phyloP scores from a whole-genome alignment of 192 early-diverging fungal genomes.

The Mortierella hygrophila region DNA sequence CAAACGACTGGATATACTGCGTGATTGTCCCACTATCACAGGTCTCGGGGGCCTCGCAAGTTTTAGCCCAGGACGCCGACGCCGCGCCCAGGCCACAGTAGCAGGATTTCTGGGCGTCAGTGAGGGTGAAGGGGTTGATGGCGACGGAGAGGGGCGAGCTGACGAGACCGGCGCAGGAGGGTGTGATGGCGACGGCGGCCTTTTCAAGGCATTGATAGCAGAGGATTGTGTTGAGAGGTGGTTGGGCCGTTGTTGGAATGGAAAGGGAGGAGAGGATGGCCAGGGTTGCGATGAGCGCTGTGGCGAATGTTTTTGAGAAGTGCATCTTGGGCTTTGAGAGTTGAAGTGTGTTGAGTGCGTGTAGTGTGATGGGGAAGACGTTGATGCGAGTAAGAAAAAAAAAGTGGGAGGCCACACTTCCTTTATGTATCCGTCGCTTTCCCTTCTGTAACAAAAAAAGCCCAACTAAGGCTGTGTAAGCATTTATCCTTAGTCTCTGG shows the following conservation, averaged over 20 bases:
- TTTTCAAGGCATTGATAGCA: background rate
- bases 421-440: background rate
- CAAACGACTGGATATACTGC: background rate
- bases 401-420: background rate
- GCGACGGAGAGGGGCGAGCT: background rate
- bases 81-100: too few relatives aligned
- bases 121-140: background rate
- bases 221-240: background rate
- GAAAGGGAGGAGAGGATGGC: background rate
- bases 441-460: background rate
- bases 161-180: background rate
- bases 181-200: constrained; percentile 1
- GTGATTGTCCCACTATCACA: background rate
- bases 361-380: background rate
- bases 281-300: background rate
- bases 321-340: background rate
- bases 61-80: background rate
- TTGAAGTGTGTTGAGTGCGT: background rate
- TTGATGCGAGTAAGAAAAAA: background rate
- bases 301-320: background rate
- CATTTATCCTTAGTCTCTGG: background rate
- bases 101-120: too few relatives aligned
- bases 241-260: background rate
- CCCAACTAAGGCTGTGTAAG: background rate
- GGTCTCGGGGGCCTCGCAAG: background rate